Evolutionary conservation across 495 filamentous ascomycete genomes (phyloP).

Genomic region (Trichoderma gamsii): DNA sequence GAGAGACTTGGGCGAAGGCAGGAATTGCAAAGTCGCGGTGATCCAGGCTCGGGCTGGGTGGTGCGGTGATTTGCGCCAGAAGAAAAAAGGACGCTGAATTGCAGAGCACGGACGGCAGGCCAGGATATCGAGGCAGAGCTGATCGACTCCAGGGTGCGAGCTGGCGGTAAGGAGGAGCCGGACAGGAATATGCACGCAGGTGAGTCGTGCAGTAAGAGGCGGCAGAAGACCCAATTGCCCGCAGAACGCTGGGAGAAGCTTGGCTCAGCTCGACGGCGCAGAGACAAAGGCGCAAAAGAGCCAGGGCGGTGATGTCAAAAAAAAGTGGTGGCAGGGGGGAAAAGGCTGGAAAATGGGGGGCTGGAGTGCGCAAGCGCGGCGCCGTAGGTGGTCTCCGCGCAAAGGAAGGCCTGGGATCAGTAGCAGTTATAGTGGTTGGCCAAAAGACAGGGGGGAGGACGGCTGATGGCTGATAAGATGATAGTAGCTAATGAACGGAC

Average conservation of each 20-base stretch:
- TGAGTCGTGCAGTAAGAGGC: slow-evolving; percentile 5
- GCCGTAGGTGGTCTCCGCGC: neutral
- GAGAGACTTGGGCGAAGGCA: neutral
- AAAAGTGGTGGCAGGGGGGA: slow-evolving; percentile 14
- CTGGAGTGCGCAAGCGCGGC: slow-evolving; percentile 9
- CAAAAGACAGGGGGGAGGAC: neutral
- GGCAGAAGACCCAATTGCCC: slow-evolving; percentile 8
- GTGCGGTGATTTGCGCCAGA: slow-evolving; percentile 7
- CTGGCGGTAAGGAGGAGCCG: neutral
- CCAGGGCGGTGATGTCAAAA: slow-evolving; percentile 12
- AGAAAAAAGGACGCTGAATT: neutral
- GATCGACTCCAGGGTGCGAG: neutral
- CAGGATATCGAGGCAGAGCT: neutral
- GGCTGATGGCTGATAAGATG: neutral
- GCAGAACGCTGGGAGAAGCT: neutral
- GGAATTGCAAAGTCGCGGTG: neutral
- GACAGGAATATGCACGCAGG: slow-evolving; percentile 1
- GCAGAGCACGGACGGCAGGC: neutral
- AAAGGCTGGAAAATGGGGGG: slow-evolving; percentile 13
- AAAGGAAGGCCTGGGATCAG: neutral
- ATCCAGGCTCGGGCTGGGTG: neutral
- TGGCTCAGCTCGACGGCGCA: neutral
- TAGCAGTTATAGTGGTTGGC: slow-evolving; percentile 5
- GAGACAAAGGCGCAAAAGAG: neutral
- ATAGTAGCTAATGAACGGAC: neutral